Base-by-base conservation (phyloP, 495 filamentous ascomycete genomes). In the Podospora australis region DNA sequence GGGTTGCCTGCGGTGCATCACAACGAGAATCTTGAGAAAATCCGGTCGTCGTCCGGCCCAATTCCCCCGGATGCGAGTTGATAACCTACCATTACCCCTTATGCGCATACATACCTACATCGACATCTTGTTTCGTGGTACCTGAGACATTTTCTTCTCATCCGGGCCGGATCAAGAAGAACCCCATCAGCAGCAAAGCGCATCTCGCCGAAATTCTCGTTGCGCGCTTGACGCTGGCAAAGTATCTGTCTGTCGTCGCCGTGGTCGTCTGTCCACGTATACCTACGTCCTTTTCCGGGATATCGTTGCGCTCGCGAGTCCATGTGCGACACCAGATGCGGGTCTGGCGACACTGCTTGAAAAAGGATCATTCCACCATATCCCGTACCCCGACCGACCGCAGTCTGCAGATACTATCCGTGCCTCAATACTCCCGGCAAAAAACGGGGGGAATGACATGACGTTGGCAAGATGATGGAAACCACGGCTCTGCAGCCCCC, bases 251-350 rank as follows among this genome's bases (percentile, higher is more conserved):
- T n/a, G n/a, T n/a, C n/a, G n/a, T n/a, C n/a, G n/a, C n/a, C n/a
- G n/a, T n/a, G n/a, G n/a, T n/a, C n/a, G n/a, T n/a, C n/a, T n/a
- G 36, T 13, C 26, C 26, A 13, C 26, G 39, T 44, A 50, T 39
- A 6, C 39, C 14, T 30, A 13, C 6, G 26, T 6, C 26, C 26
- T 6, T 30, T 30, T 30, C 36, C 14, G 25, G 45, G 46, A 49
- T 41, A 49, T 34, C 24, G 28, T 25, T 21, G n/a, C 25, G 36
- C 35, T 35, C 26, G 20, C 23, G 22, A 44, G 39, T 52, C 26
- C 41, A 57, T 50, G 53, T 59, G 60, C 60, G 58, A 64, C 60
- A 54, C 46, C 45, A 53, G 44, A 47, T 56, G 60, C 53, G 53
- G 58, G 52, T 50, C 53, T 35, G 26, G 24, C 49, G 14, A 38